phyloP scores from a whole-genome alignment of 2,329 filamentous ascomycete genomes.

The Cladosporium sp. region DNA sequence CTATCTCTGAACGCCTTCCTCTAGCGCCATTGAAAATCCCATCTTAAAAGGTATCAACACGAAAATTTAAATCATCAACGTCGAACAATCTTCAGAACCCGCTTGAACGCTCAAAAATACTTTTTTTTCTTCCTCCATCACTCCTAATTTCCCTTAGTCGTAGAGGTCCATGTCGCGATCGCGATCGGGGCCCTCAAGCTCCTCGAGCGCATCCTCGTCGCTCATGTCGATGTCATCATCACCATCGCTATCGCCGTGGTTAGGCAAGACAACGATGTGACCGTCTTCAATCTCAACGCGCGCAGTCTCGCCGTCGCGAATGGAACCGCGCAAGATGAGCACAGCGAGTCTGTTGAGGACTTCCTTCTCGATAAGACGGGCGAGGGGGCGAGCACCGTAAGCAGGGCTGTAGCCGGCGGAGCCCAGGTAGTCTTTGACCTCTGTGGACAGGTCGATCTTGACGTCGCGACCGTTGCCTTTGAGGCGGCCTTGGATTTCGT shows the following conservation, averaged over 20 bases:
- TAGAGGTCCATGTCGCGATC: slow-evolving; percentile 60
- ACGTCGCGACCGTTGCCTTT: slow-evolving; percentile 80
- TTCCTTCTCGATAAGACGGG: slow-evolving; percentile 92
- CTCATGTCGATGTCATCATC: slow-evolving; percentile 59
- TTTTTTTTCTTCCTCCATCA: not conserved
- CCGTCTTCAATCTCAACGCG: slow-evolving; percentile 74
- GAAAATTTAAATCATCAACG: not conserved
- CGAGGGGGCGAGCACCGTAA: slow-evolving; percentile 86
- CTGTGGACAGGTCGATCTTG: slow-evolving; percentile 71
- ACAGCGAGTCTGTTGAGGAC: slow-evolving; percentile 92
- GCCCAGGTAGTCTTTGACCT: slow-evolving; percentile 91
- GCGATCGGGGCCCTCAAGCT: slow-evolving; percentile 54
- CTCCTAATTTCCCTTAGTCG: slow-evolving; percentile 34
- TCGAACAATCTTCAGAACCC: not conserved
- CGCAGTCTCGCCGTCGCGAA: slow-evolving; percentile 82
- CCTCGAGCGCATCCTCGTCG: slow-evolving; percentile 70
- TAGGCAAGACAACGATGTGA: slow-evolving; percentile 75
- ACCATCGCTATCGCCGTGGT: slow-evolving; percentile 65
- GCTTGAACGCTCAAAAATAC: not conserved
- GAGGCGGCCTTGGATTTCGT: slow-evolving; percentile 90
- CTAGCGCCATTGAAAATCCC: not conserved
- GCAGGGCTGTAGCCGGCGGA: slow-evolving; percentile 89
- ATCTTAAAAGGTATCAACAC: not conserved
- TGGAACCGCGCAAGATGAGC: slow-evolving; percentile 77
- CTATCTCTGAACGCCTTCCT: no score